Evolutionary conservation across 306 rosid genomes (phyloP), one percentile per base, ranked within the genome.

Genomic region (Begonia fuchsioides): DNA sequence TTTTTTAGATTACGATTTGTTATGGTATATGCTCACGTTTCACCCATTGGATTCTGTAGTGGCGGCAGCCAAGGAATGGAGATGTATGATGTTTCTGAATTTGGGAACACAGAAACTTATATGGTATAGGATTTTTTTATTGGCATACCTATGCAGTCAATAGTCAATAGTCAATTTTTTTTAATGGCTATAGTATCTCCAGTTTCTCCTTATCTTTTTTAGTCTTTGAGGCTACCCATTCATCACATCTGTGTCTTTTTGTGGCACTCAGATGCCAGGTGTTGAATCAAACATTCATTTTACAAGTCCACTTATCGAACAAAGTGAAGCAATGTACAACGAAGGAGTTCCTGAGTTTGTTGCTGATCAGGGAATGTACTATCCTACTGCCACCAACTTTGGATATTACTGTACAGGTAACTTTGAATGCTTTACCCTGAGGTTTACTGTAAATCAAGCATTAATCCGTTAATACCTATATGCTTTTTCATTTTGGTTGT

Each of bases 331-430:
- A 54, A 66, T 81, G 93, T 64, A 76, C 59, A 84, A 66, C 3
- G 86, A 88, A 72, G 90, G 84, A 59, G 69, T 77, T 41, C 76
- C 86, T 15, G n/a, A n/a, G n/a, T n/a, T n/a, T n/a, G n/a, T n/a
- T n/a, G n/a, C n/a, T n/a, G n/a, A n/a, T n/a, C n/a, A 81, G 75
- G 86, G 78, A 49, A 4, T 80, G 74, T 81, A 83, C 66, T 81
- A 83, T 74, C 95, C 95, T 46, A 61, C 84, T 74, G 77, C 95
- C 72, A 69, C 82, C 80, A 76, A 79, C 74, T 88, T 83, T 74
- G 93, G 93, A 57, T 84, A 81, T 73, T 83, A 83, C 76, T 68
- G 82, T 81, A 78, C 97, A 81, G 97, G 97, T 88, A 53, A 54
- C 11, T 32, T 17, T 63, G 0, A 16, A 32, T 45, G 11, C 26